phyloP scores from a whole-genome alignment of 306 rosid genomes.

The Lathyrus aphaca region DNA sequence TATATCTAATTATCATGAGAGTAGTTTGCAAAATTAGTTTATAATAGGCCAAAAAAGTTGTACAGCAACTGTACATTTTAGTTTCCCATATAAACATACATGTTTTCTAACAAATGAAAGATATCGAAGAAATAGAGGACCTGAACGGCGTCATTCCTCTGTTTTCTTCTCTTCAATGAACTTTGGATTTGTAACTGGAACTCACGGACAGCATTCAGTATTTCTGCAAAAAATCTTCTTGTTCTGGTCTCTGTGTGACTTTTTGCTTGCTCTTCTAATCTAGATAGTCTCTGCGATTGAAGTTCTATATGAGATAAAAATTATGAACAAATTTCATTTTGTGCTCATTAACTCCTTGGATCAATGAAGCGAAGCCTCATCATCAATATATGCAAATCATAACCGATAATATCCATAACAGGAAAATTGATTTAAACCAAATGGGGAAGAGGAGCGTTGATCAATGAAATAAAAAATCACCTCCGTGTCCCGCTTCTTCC shows the following conservation, averaged over 20 bases:
- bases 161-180: slow-evolving; percentile 80
- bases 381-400: slow-evolving; percentile 28
- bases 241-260: slow-evolving; percentile 78
- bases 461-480: slow-evolving; percentile 46
- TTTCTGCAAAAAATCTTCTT: slow-evolving; percentile 84
- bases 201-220: slow-evolving; percentile 91
- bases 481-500: slow-evolving; percentile 97
- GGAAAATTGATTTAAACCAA: slow-evolving; percentile 24
- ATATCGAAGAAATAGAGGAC: slow-evolving; percentile 46
- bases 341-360: slow-evolving; percentile 1
- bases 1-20: slow-evolving; percentile 6
- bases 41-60: slow-evolving; percentile 20
- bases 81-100: slow-evolving; percentile 23
- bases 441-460: neutral
- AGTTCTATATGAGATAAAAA: slow-evolving; percentile 40
- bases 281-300: slow-evolving; percentile 80
- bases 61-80: slow-evolving; percentile 3
- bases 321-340: slow-evolving; percentile 24
- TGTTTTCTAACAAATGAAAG: slow-evolving; percentile 25
- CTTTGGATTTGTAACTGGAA: slow-evolving; percentile 92
- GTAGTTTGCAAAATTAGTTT: slow-evolving; percentile 5
- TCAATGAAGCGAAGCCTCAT: slow-evolving; percentile 4
- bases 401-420: slow-evolving; percentile 4
- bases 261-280: slow-evolving; percentile 87
- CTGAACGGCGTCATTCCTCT: slow-evolving; percentile 83